These are phyloP conservation scores for Fusarium sp. DNA, from an alignment of 2,329 filamentous ascomycete genomes.

Conservation along the genomic window DNA sequence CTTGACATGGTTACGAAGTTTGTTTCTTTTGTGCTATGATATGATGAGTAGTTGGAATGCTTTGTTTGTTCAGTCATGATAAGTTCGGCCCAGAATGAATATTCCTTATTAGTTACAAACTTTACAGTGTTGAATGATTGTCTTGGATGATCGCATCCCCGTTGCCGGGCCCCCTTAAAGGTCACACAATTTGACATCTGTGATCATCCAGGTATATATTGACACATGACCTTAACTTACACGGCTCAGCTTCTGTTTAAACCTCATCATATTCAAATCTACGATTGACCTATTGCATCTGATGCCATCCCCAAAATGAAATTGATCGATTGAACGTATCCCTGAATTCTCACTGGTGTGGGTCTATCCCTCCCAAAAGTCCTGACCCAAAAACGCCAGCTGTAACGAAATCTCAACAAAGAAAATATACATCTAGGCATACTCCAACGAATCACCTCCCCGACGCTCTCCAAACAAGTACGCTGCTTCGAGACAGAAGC, in stretches of 20 bases:
- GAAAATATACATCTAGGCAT: conserved; percentile 37
- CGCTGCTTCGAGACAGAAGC: conserved; percentile 92
- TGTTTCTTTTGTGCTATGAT: conserved; percentile 5
- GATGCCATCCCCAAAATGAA: neutral
- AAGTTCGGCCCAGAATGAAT: neutral
- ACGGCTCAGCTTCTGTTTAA: neutral
- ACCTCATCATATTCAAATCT: conserved; percentile 15
- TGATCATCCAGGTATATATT: neutral
- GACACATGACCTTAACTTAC: neutral
- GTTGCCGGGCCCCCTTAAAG: neutral
- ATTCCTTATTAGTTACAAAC: neutral
- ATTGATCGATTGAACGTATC: conserved; percentile 6
- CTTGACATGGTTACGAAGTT: neutral
- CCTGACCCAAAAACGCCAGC: conserved; percentile 29
- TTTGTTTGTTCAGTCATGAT: neutral
- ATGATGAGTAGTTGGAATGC: neutral
- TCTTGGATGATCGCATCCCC: neutral
- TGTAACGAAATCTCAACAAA: conserved; percentile 17
- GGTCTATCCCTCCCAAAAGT: conserved; percentile 33
- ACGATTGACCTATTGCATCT: neutral
- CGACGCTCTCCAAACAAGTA: conserved; percentile 82
- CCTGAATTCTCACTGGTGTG: conserved; percentile 9
- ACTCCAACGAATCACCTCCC: conserved; percentile 45
- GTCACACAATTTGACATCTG: neutral
- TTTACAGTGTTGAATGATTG: neutral